Conservation (phyloP, 2,329 filamentous ascomycete genomes). For the Penicillium olsonii region DNA sequence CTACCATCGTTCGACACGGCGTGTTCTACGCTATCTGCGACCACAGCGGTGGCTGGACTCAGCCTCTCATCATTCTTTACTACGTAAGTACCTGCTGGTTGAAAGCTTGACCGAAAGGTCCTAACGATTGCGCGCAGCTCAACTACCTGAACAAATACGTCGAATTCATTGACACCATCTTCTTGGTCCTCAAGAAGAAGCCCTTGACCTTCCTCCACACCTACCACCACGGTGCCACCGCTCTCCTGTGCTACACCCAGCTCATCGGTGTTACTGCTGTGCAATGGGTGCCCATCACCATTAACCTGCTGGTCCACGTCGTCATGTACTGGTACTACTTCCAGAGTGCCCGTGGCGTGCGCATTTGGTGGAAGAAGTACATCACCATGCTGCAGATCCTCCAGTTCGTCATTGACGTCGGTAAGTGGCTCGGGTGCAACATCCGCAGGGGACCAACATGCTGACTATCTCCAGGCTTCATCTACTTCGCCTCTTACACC, state of each 20-base stretch:
- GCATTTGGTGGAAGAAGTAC: conserved; percentile 99
- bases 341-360: conserved; percentile 92
- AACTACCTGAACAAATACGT: conserved; percentile 99
- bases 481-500: conserved; percentile 99
- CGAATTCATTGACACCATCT: conserved; percentile 91
- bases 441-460: neutral
- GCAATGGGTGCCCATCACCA: conserved; percentile 89
- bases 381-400: conserved; percentile 96
- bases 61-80: conserved; percentile 90
- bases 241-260: conserved; percentile 96
- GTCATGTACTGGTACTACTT: conserved; percentile 99
- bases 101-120: neutral
- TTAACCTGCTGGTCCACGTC: conserved; percentile 93
- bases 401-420: conserved; percentile 95
- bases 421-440: conserved; percentile 53
- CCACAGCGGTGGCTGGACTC: conserved; percentile 82
- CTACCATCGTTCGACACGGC: conserved; percentile 76
- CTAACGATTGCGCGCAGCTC: conserved; percentile 60
- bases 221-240: conserved; percentile 97
- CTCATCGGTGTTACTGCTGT: conserved; percentile 89
- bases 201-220: conserved; percentile 98
- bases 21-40: conserved; percentile 86
- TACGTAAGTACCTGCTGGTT: conserved; percentile 67
- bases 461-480: conserved; percentile 67
- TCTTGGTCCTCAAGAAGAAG: conserved; percentile 99